Evolutionary conservation across 2,329 filamentous ascomycete genomes (phyloP), one percentile per base, ranked within the genome.

Genomic region (Cercospora janseana): DNA sequence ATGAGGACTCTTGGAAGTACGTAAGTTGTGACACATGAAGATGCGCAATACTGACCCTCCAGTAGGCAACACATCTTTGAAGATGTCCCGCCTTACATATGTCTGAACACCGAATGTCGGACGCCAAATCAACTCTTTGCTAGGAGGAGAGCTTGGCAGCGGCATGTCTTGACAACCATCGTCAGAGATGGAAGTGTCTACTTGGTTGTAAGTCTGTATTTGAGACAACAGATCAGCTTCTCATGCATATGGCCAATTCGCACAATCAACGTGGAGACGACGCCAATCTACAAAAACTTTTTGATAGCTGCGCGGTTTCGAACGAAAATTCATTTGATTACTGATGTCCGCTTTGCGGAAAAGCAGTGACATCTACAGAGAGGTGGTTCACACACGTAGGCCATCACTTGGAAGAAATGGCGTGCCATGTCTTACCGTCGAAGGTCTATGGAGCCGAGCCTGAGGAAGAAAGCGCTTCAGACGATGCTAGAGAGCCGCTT

Each of bases 311-410:
- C 27, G 12, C 6, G 21, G 4, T n/a, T 9, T 7, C 29, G 7
- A 35, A 24, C 10, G 15, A 46, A 13, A 4, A 23, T n/a, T 3
- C 3, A 9, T 34, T 34, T 8, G 28, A 46, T 23, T 20, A 34
- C 27, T n/a, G 15, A 10, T 46, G 43, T 18, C 16, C 20, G 7
- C 29, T 46, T 13, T 46, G 43, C 12, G 16, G 18, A 7, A 32
- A 46, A 10, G 8, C 15, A 2, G 9, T 7, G 13, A 13, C 2
- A 7, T 34, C 16, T 2, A 10, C 12, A 3, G 15, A 24, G 13
- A 23, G 12, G 2, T 46, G 43, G 43, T 46, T 32, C 29, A 29
- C 20, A 24, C 43, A 46, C 21, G 43, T 35, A 15, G 43, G 43
- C 2, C 43, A 46, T 20, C 43, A 46, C 28, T 29, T 34, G 4